These are phyloP conservation scores for Fusarium lyarnte DNA, from an alignment of 2,329 filamentous ascomycete species.

Conservation along the genomic window DNA sequence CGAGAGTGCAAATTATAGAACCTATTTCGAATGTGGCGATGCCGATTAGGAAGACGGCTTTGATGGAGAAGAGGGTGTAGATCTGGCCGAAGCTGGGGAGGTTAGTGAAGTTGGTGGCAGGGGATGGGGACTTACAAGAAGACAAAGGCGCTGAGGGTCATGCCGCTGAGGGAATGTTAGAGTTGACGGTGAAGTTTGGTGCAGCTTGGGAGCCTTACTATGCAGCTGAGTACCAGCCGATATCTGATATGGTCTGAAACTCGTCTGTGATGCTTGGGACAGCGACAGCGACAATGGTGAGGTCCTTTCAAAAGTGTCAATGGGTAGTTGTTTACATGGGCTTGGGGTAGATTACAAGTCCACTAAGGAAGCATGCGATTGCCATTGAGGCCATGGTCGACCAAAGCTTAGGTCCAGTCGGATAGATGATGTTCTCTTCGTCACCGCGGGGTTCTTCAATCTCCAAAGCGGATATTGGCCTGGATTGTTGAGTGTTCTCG, in stretches of 20 bases:
- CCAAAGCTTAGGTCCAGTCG: slow-evolving; percentile 36
- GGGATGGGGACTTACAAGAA: slow-evolving; percentile 17
- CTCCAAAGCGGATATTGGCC: background rate
- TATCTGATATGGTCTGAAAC: slow-evolving; percentile 39
- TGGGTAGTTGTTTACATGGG: fast-evolving
- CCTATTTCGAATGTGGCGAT: slow-evolving; percentile 47
- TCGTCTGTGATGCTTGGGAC: slow-evolving; percentile 40
- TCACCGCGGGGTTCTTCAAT: slow-evolving; percentile 6
- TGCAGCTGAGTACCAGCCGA: slow-evolving; percentile 42
- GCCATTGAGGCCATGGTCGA: slow-evolving; percentile 39
- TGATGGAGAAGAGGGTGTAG: slow-evolving; percentile 45
- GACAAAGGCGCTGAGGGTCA: slow-evolving; percentile 40
- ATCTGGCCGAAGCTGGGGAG: slow-evolving; percentile 42
- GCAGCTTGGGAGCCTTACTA: too few relatives aligned
- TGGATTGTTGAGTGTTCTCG: background rate
- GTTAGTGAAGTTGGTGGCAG: background rate
- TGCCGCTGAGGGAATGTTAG: too few relatives aligned
- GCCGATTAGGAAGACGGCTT: slow-evolving; percentile 42
- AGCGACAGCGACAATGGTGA: slow-evolving; percentile 36
- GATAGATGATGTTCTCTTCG: slow-evolving; percentile 8
- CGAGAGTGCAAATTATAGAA: slow-evolving; percentile 48
- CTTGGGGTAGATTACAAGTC: slow-evolving; percentile 1
- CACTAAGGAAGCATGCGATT: slow-evolving; percentile 37
- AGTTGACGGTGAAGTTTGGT: too few relatives aligned
- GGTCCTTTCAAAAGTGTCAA: slow-evolving; percentile 3